These are phyloP conservation scores for Climacium dendroides DNA, from an alignment of 225 moss, liverwort and hornwort genomes.

Conservation along the genomic window DNA sequence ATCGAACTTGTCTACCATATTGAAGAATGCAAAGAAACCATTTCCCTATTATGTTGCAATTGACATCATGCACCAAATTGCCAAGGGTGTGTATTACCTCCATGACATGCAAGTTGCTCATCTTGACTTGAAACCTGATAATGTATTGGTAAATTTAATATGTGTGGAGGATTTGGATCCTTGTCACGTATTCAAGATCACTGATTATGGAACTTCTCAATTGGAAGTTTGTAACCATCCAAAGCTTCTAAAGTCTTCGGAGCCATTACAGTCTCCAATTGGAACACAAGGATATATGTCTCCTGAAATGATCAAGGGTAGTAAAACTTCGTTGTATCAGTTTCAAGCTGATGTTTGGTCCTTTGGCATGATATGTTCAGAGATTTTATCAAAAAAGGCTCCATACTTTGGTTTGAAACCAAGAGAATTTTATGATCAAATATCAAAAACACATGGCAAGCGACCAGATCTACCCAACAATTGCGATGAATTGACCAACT, in stretches of 20 bases:
- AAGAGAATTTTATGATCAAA: too few relatives aligned
- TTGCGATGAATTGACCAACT: neutral
- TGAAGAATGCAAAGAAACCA: neutral
- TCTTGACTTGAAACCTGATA: neutral
- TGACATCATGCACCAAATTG: neutral
- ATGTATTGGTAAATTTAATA: neutral
- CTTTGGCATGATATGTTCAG: neutral
- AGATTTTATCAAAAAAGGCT: neutral
- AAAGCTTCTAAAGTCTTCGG: too few relatives aligned
- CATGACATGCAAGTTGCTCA: neutral
- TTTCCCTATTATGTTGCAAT: neutral
- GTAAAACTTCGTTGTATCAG: neutral
- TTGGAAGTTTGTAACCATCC: too few relatives aligned
- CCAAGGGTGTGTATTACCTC: neutral
- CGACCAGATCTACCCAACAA: neutral
- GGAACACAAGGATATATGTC: neutral
- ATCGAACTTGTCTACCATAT: neutral
- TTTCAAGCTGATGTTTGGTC: neutral
- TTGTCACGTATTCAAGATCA: neutral
- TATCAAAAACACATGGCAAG: accelerated
- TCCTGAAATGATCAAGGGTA: neutral
- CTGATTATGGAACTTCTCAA: too few relatives aligned
- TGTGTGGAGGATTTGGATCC: neutral
- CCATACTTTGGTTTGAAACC: neutral
- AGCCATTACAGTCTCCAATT: neutral